Evolutionary conservation across 176 grass and related monocot genomes (phyloP), one percentile per base, ranked within the genome.

Genomic region (Raddia distichophylla): DNA sequence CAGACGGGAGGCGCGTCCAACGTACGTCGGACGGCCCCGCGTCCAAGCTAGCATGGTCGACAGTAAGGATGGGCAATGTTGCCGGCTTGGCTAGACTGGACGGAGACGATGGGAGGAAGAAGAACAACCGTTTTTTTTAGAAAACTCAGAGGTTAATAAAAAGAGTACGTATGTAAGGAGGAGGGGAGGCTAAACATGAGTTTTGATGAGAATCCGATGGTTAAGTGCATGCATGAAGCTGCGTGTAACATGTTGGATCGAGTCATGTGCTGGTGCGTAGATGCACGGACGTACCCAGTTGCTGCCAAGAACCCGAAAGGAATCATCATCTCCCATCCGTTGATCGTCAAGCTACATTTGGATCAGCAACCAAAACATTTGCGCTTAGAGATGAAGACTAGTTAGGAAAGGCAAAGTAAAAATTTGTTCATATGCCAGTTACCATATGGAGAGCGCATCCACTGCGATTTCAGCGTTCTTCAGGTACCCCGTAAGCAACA

Each of bases 251-350:
- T 40, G 37, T 55, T 1, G 10, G 34, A 48, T n/a, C 10, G 19
- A 20, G 50, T 42, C 32, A n/a, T 43, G 50, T 54, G 19, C 18
- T 3, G 9, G 70, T 27, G 27, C 27, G 27, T 51, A 1, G 0
- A 0, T 78, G 55, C 37, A 16, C 8, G 1, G 56, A 75, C 76
- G 46, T 89, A 98, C 95, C 95, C 95, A 5, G 92, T 90, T 22
- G 90, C 95, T 16, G 95, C 92, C 55, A 98, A 78, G 78, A 98
- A 94, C 42, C 83, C 95, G 2, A 94, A 43, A 8, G 95, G 89
- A 67, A 98, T 89, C 95, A 98, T 98, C 92, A 94, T 17, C 82
- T 98, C 90, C 95, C 90, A 98, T 42, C 67, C 86, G 35, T 80
- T 93, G 69, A 98, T 91, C 60, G 81, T 94, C 75, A 89, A 69